Conservation (phyloP, 1,139 yeast species). For the Insectozyma bohioensis region DNA sequence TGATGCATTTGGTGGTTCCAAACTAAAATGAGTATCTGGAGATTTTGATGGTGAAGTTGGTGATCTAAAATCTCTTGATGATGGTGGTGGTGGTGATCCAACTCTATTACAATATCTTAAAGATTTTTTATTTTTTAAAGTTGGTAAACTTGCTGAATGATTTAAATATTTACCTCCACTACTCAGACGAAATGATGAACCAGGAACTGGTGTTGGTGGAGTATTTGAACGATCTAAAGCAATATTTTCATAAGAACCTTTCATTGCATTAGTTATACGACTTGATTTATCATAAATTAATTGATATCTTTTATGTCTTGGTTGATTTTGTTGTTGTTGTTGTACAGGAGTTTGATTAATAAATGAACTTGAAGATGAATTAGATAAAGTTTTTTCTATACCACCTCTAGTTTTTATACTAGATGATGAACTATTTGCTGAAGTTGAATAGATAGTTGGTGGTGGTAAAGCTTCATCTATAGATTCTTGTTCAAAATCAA, state of each 20-base stretch:
- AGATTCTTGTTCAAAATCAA: conserved; percentile 13
- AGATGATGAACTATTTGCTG: conserved; percentile 38
- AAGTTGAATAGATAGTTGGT: conserved; percentile 26
- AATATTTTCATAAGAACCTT: conserved; percentile 42
- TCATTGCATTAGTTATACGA: conserved; percentile 46
- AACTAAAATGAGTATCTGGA: conserved; percentile 6
- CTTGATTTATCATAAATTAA: conserved; percentile 50
- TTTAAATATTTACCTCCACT: conserved; percentile 21
- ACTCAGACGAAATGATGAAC: conserved; percentile 1
- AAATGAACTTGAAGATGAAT: conserved; percentile 25
- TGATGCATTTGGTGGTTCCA: conserved; percentile 4
- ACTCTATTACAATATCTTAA: conserved; percentile 3
- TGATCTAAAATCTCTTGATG: conserved; percentile 2
- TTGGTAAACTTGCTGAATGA: conserved; percentile 44
- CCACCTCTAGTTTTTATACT: conserved; percentile 25
- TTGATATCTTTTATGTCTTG: conserved; percentile 39
- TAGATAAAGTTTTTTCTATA: conserved; percentile 36
- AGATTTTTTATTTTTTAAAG: conserved; percentile 21
- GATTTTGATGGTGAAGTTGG: conserved; percentile 6
- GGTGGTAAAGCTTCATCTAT: conserved; percentile 22
- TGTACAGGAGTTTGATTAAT: conserved; percentile 2
- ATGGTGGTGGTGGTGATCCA: conserved; percentile 1
- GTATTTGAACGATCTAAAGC: conserved; percentile 27
- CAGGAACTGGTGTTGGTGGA: conserved; percentile 9
- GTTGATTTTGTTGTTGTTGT: conserved; percentile 9